Percentiles rank a stretch among this genome's conserved stretches.
phyloP scores from a whole-genome alignment of 257 asterid genomes.

The Linderniella brevidens region DNA sequence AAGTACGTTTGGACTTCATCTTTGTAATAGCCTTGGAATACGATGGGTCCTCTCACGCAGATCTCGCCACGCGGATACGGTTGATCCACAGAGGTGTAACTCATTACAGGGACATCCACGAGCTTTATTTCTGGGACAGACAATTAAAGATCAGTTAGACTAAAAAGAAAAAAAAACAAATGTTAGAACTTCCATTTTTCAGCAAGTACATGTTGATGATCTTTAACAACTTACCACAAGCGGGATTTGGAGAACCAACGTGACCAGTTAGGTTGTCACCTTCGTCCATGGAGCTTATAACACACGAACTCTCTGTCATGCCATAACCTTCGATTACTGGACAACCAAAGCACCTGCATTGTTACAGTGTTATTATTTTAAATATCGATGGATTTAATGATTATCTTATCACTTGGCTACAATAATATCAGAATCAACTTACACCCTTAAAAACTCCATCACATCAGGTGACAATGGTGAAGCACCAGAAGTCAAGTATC shows the following conservation, averaged over 20 bases:
- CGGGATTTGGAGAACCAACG: slow-evolving; percentile 89
- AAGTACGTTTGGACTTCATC: slow-evolving; percentile 76
- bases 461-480: slow-evolving; percentile 95
- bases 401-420: background rate
- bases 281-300: slow-evolving; percentile 67
- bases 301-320: slow-evolving; percentile 93
- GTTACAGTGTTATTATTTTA: slow-evolving; percentile 9
- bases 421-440: slow-evolving; percentile 21
- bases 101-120: slow-evolving; percentile 95
- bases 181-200: background rate
- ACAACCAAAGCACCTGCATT: slow-evolving; percentile 79
- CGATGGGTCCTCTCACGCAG: slow-evolving; percentile 83
- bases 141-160: slow-evolving; percentile 7
- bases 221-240: slow-evolving; percentile 55
- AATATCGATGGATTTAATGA: background rate
- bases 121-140: slow-evolving; percentile 60
- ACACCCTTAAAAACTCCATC: slow-evolving; percentile 91
- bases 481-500: slow-evolving; percentile 90
- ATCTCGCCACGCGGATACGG: slow-evolving; percentile 98
- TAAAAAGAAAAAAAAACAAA: background rate
- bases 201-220: too few species aligned
- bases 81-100: slow-evolving; percentile 78
- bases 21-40: slow-evolving; percentile 80
- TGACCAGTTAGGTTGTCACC: slow-evolving; percentile 62
- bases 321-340: slow-evolving; percentile 83